Base-by-base conservation (phyloP, 2,329 filamentous ascomycete species). In the Penicillium sp. region DNA sequence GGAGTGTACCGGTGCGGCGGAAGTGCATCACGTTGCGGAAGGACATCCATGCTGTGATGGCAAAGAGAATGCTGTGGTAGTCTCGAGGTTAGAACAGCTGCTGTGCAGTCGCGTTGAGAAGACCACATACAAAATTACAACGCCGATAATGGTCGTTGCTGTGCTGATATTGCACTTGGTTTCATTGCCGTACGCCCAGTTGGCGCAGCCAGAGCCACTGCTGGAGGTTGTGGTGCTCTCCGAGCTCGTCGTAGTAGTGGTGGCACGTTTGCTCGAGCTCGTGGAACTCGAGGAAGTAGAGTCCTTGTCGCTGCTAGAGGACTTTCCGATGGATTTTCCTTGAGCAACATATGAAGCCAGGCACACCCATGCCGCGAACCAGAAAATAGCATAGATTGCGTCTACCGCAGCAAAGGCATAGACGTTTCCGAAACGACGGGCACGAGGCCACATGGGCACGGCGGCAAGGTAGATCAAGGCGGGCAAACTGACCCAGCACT, bases 401-500 rank as follows among this genome's bases (percentile, higher is more conserved):
- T 86, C 83, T 51, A 85, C 65, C 2, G 74, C 70, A 8, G 80
- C 78, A 63, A 84, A 84, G 47, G 81, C 82, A 63, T 84, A 85
- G 34, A 81, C 79, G 60, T 84, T 84, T 51, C 80, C 79, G 62
- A 85, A 83, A 47, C 78, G 76, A 58, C 76, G 75, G 24, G 82
- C 79, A 56, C 83, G 79, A 23, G 77, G 77, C 79, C 81, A 85
- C 72, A 83, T 81, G 5, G 83, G 83, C 4, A 83, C 80, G 66
- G 82, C 82, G 42, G 79, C 75, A 49, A 84, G 79, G 66, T 85
- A 86, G 52, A 85, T 73, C 33, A 85, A 71, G 26, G 79, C 80
- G 12, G 82, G 82, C 39, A 82, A 74, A 39, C 78, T 79, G 57
- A 85, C 67, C 75, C 82, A 85, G 65, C 83, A 85, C 83, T 85